These are phyloP conservation scores for Phaeosphaeriaceae sp. DNA, from an alignment of 2,329 filamentous ascomycete genomes.

Conservation along the genomic window DNA sequence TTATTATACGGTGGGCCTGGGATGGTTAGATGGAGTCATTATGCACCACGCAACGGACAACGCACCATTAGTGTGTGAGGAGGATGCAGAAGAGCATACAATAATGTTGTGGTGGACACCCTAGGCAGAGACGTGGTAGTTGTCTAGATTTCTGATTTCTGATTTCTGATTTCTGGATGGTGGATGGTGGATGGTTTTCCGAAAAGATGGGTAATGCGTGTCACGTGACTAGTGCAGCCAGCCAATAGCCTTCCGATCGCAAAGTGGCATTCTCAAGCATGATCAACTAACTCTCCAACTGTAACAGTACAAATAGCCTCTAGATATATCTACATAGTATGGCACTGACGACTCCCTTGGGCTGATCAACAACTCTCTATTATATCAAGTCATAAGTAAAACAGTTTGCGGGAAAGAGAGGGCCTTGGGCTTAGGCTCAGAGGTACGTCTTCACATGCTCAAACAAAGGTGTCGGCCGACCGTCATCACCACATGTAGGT, in stretches of 20 bases:
- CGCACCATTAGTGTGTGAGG: slow-evolving; percentile 34
- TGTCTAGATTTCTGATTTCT: too few species aligned
- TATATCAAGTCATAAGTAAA: too few species aligned
- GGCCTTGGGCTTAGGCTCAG: slow-evolving; percentile 26
- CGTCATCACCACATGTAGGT: slow-evolving; percentile 17
- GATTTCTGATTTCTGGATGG: slow-evolving; percentile 22
- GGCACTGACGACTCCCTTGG: background rate
- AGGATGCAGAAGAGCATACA: too few species aligned
- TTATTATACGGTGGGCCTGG: slow-evolving; percentile 92
- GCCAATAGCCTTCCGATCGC: slow-evolving; percentile 44
- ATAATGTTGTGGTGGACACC: too few species aligned
- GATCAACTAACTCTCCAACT: background rate
- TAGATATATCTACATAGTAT: background rate
- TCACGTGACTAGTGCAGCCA: background rate
- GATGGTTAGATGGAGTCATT: slow-evolving; percentile 27
- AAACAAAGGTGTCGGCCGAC: slow-evolving; percentile 22
- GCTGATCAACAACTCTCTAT: too few species aligned
- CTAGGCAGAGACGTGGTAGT: too few species aligned
- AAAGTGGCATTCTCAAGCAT: slow-evolving; percentile 14
- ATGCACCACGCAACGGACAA: background rate
- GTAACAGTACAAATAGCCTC: background rate
- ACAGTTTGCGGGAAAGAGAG: too few species aligned
- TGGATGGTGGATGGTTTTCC: slow-evolving; percentile 31
- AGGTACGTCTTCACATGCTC: slow-evolving; percentile 42
- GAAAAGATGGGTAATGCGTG: slow-evolving; percentile 8